Base-by-base conservation (phyloP, 371 early-diverging fungal species). In the Dichotomocladium elegans region DNA sequence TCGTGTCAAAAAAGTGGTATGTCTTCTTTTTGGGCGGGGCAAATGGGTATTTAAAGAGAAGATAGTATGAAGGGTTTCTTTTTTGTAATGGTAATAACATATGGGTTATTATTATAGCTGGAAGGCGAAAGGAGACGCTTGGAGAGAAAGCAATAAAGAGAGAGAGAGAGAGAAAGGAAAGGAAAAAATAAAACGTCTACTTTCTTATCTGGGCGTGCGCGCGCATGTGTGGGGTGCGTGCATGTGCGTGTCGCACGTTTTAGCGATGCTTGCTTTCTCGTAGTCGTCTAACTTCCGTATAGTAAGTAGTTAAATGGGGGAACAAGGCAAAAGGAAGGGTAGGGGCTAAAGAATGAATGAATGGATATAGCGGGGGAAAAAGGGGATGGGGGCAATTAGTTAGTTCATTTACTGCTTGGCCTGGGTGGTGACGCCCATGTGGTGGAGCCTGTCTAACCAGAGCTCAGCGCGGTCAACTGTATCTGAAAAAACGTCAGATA, bases 1-100 rank as follows among this genome's bases (percentile, higher is more conserved):
- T 17, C 73, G 89, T 49, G 86, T 90, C 31, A 87, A 83, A 57
- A 91, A 89, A 79, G 90, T 90, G 65, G 86, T 83, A 81, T 42
- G 75, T 69, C 10, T n/a, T n/a, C n/a, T n/a, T n/a, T n/a, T n/a
- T n/a, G n/a, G n/a, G n/a, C n/a, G n/a, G n/a, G n/a, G n/a, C n/a
- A n/a, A n/a, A n/a, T n/a, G n/a, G n/a, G n/a, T n/a, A n/a, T n/a
- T n/a, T n/a, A n/a, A n/a, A n/a, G n/a, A n/a, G n/a, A n/a, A n/a
- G n/a, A n/a, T n/a, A n/a, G n/a, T n/a, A n/a, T n/a, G n/a, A n/a
- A n/a, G n/a, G n/a, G n/a, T n/a, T n/a, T n/a, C n/a, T n/a, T n/a
- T n/a, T n/a, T n/a, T n/a, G n/a, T n/a, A n/a, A n/a, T n/a, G n/a
- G n/a, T n/a, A n/a, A n/a, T n/a, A n/a, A n/a, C n/a, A n/a, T n/a